Evolutionary conservation across 495 filamentous ascomycete species (phyloP), one percentile per base, ranked within the genome.

Genomic region (Lophiostoma macrostomum): DNA sequence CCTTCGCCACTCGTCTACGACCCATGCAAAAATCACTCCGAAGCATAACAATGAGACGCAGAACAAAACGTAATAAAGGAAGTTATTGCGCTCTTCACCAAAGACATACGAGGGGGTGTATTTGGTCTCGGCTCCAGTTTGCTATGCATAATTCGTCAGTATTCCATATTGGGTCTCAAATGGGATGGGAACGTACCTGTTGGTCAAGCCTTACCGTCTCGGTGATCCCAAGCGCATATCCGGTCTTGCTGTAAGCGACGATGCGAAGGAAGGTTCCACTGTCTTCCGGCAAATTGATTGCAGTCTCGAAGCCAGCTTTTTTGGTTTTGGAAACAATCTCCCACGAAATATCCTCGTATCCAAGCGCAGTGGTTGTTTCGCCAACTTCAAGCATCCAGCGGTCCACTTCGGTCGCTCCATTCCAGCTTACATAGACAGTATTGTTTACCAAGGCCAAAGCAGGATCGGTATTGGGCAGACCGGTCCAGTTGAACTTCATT

Each of bases 401-500:
- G 11, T 47, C n/a, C 4, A 53, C 43, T 23, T 49, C 34, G 2
- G 50, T 54, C 2, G 56, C 40, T 12, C 42, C 56, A 20, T 46
- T 42, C 49, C 56, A 59, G 32, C 49, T 47, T 19, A 59, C 32
- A 25, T 46, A 48, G 4, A 27, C 12, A 12, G 24, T 31, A 2
- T 28, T 34, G 8, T 48, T 25, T 0, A 41, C 32, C 28, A 54
- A 25, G 5, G 32, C 44, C 25, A 60, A 8, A 16, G 23, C 36
- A 4, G 50, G 52, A 12, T 42, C 36, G 18, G 52, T 55, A 6
- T 22, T 38, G 8, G 56, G 50, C 14, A 20, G 22, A 14, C 50
- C 41, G 5, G 42, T 54, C 42, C 56, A 58, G 23, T 45, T 39
- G 19, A 52, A 39, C 30, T 58, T 53, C 32, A 35, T 50, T 7